phyloP scores from a whole-genome alignment of 2,329 filamentous ascomycete genomes.

The Colletotrichum cereale region DNA sequence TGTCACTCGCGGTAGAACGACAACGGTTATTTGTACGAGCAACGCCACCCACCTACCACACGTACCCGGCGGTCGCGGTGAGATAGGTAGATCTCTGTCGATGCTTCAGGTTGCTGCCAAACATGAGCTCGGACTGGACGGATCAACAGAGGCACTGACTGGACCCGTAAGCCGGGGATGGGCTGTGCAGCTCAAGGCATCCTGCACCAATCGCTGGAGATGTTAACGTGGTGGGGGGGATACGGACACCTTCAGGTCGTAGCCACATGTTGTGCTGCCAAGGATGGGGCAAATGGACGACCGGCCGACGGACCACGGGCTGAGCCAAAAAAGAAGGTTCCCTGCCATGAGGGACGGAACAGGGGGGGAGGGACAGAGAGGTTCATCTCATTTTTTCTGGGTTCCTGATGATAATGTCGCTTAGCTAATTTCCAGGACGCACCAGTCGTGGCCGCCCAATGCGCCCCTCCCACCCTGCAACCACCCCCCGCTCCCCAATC shows the following conservation, averaged over 20 bases:
- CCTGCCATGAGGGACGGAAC: background rate
- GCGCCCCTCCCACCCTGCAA: background rate
- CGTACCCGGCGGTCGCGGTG: background rate
- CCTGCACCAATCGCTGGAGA: background rate
- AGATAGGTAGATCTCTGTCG: background rate
- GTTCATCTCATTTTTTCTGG: conserved; percentile 40
- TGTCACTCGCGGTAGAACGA: conserved; percentile 16
- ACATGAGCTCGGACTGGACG: conserved; percentile 6
- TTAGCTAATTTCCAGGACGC: conserved; percentile 42
- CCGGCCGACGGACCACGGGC: background rate
- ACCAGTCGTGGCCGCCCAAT: conserved; percentile 13
- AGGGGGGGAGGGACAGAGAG: background rate
- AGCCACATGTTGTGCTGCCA: conserved; percentile 15
- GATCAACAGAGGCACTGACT: conserved; percentile 20
- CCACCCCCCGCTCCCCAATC: conserved; percentile 26
- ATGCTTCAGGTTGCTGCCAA: background rate
- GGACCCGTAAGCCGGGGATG: background rate
- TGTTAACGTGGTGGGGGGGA: too few relatives aligned
- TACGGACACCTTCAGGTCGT: conserved; percentile 17
- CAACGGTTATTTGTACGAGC: conserved; percentile 11
- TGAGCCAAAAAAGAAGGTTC: conserved; percentile 4
- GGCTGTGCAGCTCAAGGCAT: background rate
- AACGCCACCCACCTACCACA: background rate
- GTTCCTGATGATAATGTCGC: conserved; percentile 40
- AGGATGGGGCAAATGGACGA: conserved; percentile 18